Evolutionary conservation across 75 land plant genomes (phyloP), one percentile per base, ranked within the genome.

Genomic region (Chamaecyparis obtusa): DNA sequence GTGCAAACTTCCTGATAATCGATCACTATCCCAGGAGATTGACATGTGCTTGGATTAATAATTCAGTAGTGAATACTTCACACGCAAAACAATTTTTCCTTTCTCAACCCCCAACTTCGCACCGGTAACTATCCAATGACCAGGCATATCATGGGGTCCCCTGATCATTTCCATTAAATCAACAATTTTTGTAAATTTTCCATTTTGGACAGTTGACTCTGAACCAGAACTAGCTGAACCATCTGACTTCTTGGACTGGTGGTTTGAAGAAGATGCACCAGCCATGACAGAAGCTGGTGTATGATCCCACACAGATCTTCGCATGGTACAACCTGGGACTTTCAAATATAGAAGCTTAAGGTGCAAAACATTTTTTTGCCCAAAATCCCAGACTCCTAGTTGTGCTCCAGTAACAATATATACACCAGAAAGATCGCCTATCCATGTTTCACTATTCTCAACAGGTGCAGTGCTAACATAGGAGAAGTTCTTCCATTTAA

Each of bases 61-160:
- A 88, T 94, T 94, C 71, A 96, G 87, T 49, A 97, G 90, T 14
- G 99, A 96, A 85, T 97, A 96, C 90, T 96, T 97, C 32, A 94
- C 90, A 60, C 96, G 94, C 72, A 97, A 41, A 9, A 94, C 88
- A 80, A 97, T 96, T 91, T 88, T 96, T 14, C 95, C 96, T 74
- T 93, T 93, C 76, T 97, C 98, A 43, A 96, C 96, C 48, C 95
- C 95, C 55, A 97, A 91, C 90, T 96, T 96, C 41, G 95, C 99
- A 13, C 99, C 99, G 5, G 95, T 95, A 9, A 97, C 95, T 82
- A 97, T 84, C 99, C 99, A 97, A 71, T 97, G 99, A 32, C 99
- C 99, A 1, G 99, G 98, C 84, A 90, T 86, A 87, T 97, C 98
- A 74, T 93, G 96, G 0, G 98, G 93, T 82, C 99, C 99, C 79